These are phyloP conservation scores for Shiraia bambusicola DNA, from an alignment of 2,329 filamentous ascomycete genomes.

Conservation along the genomic window DNA sequence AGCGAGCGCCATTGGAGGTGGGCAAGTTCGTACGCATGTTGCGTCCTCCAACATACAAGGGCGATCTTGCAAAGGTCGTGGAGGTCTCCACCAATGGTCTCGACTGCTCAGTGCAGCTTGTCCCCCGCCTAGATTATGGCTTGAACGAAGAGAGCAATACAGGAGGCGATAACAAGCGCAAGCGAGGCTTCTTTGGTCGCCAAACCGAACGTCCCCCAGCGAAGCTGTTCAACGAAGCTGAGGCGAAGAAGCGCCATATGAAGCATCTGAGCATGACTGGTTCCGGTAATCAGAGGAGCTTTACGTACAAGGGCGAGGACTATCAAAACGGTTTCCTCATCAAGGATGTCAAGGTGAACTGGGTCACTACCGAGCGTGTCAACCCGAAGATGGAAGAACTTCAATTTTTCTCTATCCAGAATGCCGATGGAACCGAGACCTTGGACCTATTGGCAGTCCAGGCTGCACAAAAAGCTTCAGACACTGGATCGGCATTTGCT, in stretches of 20 bases:
- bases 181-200: slow-evolving; percentile 59
- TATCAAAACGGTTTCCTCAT: slow-evolving; percentile 92
- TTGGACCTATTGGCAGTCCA: slow-evolving; percentile 89
- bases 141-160: slow-evolving; percentile 72
- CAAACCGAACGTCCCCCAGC: slow-evolving; percentile 75
- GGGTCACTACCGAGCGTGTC: slow-evolving; percentile 82
- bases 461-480: slow-evolving; percentile 82
- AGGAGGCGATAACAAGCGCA: slow-evolving; percentile 67
- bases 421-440: slow-evolving; percentile 90
- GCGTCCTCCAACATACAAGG: slow-evolving; percentile 76
- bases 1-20: slow-evolving; percentile 75
- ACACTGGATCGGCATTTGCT: slow-evolving; percentile 78
- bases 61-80: slow-evolving; percentile 87
- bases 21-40: slow-evolving; percentile 91
- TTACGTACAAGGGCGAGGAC: slow-evolving; percentile 82
- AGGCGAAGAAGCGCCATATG: slow-evolving; percentile 85
- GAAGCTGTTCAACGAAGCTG: slow-evolving; percentile 86
- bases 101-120: slow-evolving; percentile 81
- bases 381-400: slow-evolving; percentile 94
- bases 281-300: slow-evolving; percentile 65
- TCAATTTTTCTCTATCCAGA: slow-evolving; percentile 85
- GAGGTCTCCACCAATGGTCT: slow-evolving; percentile 92
- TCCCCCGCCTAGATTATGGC: slow-evolving; percentile 90
- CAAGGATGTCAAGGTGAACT: slow-evolving; percentile 89
- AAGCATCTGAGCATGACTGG: slow-evolving; percentile 58